Conservation (phyloP, 352 stramenopile species). For the Thraustotheca clavata region DNA sequence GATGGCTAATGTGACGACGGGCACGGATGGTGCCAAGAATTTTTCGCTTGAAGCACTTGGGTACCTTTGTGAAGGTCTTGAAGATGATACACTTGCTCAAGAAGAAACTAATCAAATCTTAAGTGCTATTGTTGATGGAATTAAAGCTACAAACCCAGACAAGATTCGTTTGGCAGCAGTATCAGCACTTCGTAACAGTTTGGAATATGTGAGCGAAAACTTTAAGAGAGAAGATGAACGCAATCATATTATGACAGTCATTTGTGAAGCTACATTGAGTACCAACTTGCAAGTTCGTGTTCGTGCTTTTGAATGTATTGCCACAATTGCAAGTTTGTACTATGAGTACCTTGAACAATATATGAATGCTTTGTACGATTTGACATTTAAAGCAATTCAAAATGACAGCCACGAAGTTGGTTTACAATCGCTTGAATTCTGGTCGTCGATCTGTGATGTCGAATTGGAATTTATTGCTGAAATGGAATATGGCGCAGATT, state of each 20-base stretch:
- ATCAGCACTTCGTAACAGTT: conserved; percentile 89
- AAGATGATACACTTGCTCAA: conserved; percentile 62
- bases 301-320: conserved; percentile 94
- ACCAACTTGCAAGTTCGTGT: conserved; percentile 78
- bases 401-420: conserved; percentile 89
- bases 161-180: conserved; percentile 89
- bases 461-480: conserved; percentile 93
- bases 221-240: conserved; percentile 94
- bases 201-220: conserved; percentile 94
- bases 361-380: conserved; percentile 94
- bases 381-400: conserved; percentile 92
- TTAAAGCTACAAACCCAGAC: conserved; percentile 75
- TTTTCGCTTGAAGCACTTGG: conserved; percentile 78
- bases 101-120: conserved; percentile 93
- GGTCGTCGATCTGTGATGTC: conserved; percentile 94
- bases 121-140: conserved; percentile 96
- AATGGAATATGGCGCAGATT: conserved; percentile 71
- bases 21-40: conserved; percentile 86
- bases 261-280: conserved; percentile 94
- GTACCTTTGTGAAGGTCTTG: conserved; percentile 76
- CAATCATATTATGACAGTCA: conserved; percentile 93
- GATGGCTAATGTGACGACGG: conserved; percentile 88
- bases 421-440: conserved; percentile 96
- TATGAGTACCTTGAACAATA: conserved; percentile 95
- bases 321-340: conserved; percentile 92